Conservation (phyloP, 345 rosid genomes). For the Bruguiera gymnorhiza region DNA sequence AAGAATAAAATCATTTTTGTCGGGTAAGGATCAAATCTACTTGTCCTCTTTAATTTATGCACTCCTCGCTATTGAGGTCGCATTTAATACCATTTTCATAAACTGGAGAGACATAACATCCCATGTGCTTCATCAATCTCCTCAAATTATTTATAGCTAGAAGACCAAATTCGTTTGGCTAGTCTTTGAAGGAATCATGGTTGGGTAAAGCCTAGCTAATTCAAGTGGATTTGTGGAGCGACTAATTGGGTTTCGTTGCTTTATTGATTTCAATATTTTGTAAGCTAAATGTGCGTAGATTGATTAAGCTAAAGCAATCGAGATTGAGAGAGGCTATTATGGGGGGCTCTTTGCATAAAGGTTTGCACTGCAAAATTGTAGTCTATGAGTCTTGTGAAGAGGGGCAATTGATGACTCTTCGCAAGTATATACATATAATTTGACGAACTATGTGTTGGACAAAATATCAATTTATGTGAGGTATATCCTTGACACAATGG, state of each 20-base stretch:
- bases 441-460: slow-evolving; percentile 10
- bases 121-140: slow-evolving; percentile 39
- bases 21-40: slow-evolving; percentile 34
- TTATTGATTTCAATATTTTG: slow-evolving; percentile 3
- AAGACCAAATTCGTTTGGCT: slow-evolving; percentile 17
- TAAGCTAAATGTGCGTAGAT: slow-evolving; percentile 9
- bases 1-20: slow-evolving; percentile 32
- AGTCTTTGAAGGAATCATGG: slow-evolving; percentile 27
- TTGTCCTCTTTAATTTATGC: neutral
- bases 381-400: neutral
- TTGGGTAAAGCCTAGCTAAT: slow-evolving; percentile 23
- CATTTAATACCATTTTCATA: slow-evolving; percentile 7
- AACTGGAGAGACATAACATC: slow-evolving; percentile 30
- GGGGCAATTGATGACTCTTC: slow-evolving; percentile 1
- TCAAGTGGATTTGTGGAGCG: slow-evolving; percentile 24
- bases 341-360: slow-evolving; percentile 12
- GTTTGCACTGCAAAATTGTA: neutral
- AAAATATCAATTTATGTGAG: neutral
- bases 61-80: too few species aligned
- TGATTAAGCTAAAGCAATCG: neutral
- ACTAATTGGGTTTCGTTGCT: slow-evolving; percentile 14
- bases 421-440: slow-evolving; percentile 8
- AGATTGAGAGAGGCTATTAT: neutral
- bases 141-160: neutral
- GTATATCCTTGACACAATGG: neutral